A percentile compares a stretch with the other conserved stretches of the same genome.
Conservation (phyloP, 176 grass and related monocot genomes). For the Aegilops tauschii region DNA sequence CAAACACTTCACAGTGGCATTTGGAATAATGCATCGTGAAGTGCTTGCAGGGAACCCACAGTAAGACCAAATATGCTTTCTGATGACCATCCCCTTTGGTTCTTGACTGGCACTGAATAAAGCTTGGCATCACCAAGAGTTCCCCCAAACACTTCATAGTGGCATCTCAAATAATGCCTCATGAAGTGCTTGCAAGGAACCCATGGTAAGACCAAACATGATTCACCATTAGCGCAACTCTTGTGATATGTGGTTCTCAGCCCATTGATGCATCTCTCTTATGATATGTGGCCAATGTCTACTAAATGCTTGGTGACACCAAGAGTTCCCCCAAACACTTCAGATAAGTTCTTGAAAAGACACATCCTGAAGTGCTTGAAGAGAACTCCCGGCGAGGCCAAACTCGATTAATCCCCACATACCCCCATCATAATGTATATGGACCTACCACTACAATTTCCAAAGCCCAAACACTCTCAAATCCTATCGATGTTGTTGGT, state of each 20-base stretch:
- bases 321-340: slow-evolving; percentile 69
- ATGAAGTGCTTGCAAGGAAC: slow-evolving; percentile 44
- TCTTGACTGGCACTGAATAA: not conserved
- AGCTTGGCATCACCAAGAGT: not conserved
- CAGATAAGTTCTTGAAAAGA: not conserved
- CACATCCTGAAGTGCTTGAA: slow-evolving; percentile 36
- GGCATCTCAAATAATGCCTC: not conserved
- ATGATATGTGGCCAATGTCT: not conserved
- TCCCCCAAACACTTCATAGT: slow-evolving; percentile 34
- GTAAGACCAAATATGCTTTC: not conserved
- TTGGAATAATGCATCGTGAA: not conserved
- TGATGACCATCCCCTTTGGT: not conserved
- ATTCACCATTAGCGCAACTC: not conserved
- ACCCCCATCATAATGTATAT: not conserved
- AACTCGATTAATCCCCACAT: slow-evolving; percentile 14
- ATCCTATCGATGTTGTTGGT: not conserved
- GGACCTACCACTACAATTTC: not conserved
- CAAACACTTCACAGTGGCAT: not conserved
- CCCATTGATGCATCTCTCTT: not conserved
- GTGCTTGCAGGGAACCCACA: no score
- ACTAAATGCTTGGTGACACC: slow-evolving; percentile 11
- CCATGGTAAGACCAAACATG: slow-evolving; percentile 6
- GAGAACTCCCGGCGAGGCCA: slow-evolving; percentile 31
- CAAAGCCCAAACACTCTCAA: not conserved
- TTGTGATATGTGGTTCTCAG: not conserved